Base-by-base conservation (phyloP, 2,329 filamentous ascomycete genomes). In the Stromatinia cepivora region DNA sequence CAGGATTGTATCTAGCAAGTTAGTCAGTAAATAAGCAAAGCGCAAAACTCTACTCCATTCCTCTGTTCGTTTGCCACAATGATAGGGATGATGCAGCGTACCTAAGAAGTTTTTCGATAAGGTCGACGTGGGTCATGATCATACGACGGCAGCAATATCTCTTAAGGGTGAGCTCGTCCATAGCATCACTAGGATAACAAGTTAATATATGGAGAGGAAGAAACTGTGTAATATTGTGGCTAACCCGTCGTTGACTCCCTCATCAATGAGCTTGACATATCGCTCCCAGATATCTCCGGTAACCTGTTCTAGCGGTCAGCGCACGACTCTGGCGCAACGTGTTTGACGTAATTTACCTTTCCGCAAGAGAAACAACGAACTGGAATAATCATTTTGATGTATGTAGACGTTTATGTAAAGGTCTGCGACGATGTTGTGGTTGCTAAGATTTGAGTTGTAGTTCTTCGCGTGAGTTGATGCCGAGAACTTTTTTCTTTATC, bases 61-160 rank as follows among this genome's bases (percentile, higher is more conserved):
- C 45, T 52, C 48, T 62, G 34, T 53, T n/a, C 13, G 0, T 62
- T 45, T 45, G 61, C 13, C 20, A 36, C 45, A 46, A 52, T 54
- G 42, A 63, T 66, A 3, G 56, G 45, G 31, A 25, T 39, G 57
- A 50, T 31, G 56, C n/a, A 72, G 28, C 76, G 76, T 89, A 97
- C 92, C 94, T 92, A 74, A 99, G 88, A 64, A 99, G 88, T 83
- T 99, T 99, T 86, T 99, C 95, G 76, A 99, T 97, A 72, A 99
- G 85, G 80, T 99, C 95, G 77, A 99, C 95, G 82, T 99, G 95
- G 71, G 95, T 99, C 92, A 99, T 97, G 81, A 99, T 89, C 95
- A 99, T 99, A 78, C 95, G 91, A 76, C 95, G 92, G 84, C 95
- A 99, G 87, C 95, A 99, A 85, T 99, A 99, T 76, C 95, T 89